phyloP scores from a whole-genome alignment of 78 protist species.

The Dictyostelium capitatum region DNA sequence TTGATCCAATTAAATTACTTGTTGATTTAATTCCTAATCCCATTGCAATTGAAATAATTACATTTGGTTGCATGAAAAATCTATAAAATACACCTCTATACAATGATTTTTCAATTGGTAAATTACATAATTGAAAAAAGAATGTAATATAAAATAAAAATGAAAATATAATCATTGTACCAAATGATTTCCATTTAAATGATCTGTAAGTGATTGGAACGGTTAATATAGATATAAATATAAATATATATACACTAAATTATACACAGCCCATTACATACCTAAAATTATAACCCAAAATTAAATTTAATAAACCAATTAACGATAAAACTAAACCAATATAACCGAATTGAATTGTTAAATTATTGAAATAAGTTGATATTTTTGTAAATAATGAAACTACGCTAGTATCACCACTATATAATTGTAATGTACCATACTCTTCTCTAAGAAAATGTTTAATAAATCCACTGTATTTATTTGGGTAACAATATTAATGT shows the following conservation, averaged over 20 bases:
- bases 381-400: conserved; percentile 22
- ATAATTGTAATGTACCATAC: conserved; percentile 88
- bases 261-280: neutral
- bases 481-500: too few species aligned
- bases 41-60: conserved; percentile 40
- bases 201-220: too few species aligned
- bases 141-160: conserved; percentile 77
- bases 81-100: conserved; percentile 72
- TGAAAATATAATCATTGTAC: conserved; percentile 57
- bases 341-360: conserved; percentile 15
- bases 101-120: conserved; percentile 77
- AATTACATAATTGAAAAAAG: conserved; percentile 74
- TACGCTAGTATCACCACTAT: conserved; percentile 67
- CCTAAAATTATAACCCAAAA: conserved; percentile 50
- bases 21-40: conserved; percentile 41
- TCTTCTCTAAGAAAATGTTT: conserved; percentile 89
- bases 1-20: neutral
- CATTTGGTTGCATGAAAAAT: conserved; percentile 83
- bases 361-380: conserved; percentile 8
- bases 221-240: neutral
- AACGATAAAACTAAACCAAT: conserved; percentile 42
- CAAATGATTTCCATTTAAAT: conserved; percentile 65
- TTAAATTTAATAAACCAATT: conserved; percentile 31
- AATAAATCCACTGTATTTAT: conserved; percentile 74
- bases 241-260: too few species aligned